These are phyloP conservation scores for Emericellopsis cladophorae DNA, from an alignment of 2,329 filamentous ascomycete species.

Conservation along the genomic window DNA sequence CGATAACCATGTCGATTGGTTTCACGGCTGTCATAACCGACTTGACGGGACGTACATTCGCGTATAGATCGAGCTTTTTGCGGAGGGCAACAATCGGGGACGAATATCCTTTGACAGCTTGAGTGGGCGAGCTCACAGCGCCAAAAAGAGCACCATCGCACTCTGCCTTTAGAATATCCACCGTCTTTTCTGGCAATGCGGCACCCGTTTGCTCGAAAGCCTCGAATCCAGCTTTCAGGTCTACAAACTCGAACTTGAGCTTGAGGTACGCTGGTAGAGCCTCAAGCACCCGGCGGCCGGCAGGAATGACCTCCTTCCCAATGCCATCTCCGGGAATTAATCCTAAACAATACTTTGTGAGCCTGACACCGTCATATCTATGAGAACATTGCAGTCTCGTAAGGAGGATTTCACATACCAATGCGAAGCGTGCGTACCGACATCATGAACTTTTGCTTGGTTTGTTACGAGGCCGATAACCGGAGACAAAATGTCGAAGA, in stretches of 20 bases:
- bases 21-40: conserved; percentile 51
- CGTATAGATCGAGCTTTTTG: conserved; percentile 89
- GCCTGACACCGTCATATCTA: too few species aligned
- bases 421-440: too few species aligned
- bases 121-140: conserved; percentile 84
- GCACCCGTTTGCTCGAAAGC: conserved; percentile 83
- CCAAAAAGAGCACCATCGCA: conserved; percentile 96
- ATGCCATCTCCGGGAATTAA: conserved; percentile 98
- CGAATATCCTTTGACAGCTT: conserved; percentile 86
- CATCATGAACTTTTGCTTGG: too few species aligned
- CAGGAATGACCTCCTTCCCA: conserved; percentile 94
- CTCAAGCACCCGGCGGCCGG: conserved; percentile 83
- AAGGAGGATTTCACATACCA: too few species aligned
- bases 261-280: conserved; percentile 82
- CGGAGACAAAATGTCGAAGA: too few species aligned
- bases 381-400: too few species aligned
- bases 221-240: conserved; percentile 87
- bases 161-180: conserved; percentile 76
- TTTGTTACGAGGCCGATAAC: too few species aligned
- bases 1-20: conserved; percentile 92
- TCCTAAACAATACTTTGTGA: conserved; percentile 36
- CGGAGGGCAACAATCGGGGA: conserved; percentile 93
- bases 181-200: conserved; percentile 81
- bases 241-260: conserved; percentile 86
- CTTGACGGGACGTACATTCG: conserved; percentile 95